Conservation (phyloP, 805 yeast genomes). For the Kodamaea neixiangensis region DNA sequence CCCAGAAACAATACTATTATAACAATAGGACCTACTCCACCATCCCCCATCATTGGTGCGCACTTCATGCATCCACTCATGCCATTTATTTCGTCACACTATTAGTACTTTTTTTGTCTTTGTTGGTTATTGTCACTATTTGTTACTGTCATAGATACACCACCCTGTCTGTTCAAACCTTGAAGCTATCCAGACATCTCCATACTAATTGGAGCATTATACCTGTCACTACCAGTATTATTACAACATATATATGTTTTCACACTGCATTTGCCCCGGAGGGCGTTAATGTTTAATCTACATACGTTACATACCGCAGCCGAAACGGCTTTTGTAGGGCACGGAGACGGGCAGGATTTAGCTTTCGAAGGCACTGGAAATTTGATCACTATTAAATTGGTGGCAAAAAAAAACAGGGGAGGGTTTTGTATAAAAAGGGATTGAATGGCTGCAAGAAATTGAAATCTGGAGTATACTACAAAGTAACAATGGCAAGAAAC, state of each 20-base stretch:
- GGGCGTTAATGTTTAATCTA: neutral
- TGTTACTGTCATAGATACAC: neutral
- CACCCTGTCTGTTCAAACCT: neutral
- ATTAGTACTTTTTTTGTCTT: neutral
- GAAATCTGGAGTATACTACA: neutral
- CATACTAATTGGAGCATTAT: neutral
- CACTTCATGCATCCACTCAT: neutral
- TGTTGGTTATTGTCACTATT: neutral
- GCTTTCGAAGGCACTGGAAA: neutral
- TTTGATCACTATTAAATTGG: neutral
- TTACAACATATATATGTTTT: neutral
- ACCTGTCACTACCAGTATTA: neutral
- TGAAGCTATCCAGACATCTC: neutral
- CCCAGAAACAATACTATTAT: no score
- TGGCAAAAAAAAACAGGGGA: neutral
- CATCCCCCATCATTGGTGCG: neutral
- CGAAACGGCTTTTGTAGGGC: neutral
- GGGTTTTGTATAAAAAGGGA: neutral
- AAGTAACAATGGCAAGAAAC: constrained; percentile 1
- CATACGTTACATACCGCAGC: neutral
- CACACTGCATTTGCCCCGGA: neutral
- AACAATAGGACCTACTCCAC: no score
- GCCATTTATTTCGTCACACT: neutral
- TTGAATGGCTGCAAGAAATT: neutral
- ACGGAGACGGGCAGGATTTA: neutral